Evolutionary conservation across 768 basidiomycete species (phyloP).

Genomic region (Boletus subparvulus): DNA sequence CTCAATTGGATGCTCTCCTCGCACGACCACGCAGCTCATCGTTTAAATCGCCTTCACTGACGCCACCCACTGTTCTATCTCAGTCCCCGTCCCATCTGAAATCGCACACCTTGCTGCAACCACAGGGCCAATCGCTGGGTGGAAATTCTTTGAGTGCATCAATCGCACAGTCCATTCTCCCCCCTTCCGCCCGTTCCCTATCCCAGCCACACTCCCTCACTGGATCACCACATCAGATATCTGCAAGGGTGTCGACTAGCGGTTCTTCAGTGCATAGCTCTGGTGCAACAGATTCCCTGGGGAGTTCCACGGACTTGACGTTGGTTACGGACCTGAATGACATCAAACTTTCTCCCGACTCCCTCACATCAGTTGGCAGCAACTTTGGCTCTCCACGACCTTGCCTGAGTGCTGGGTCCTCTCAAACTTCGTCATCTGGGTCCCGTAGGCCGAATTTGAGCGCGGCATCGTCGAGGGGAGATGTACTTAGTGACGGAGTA

Average conservation of each 20-base stretch:
- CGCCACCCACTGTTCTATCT: slow-evolving; percentile 11
- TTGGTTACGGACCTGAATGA: slow-evolving; percentile 28
- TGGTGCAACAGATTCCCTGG: slow-evolving; percentile 9
- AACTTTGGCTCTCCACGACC: slow-evolving; percentile 28
- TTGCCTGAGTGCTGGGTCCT: slow-evolving; percentile 29
- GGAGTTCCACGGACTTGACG: slow-evolving; percentile 20
- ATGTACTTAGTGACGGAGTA: slow-evolving; percentile 16
- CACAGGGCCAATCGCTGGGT: slow-evolving; percentile 18
- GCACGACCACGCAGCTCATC: slow-evolving; percentile 23
- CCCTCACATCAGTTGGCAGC: slow-evolving; percentile 26
- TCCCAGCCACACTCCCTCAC: slow-evolving; percentile 30
- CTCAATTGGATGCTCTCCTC: slow-evolving; percentile 30
- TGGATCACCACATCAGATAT: slow-evolving; percentile 27
- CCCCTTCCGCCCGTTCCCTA: slow-evolving; percentile 22
- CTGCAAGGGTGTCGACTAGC: slow-evolving; percentile 24
- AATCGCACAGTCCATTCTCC: slow-evolving; percentile 21
- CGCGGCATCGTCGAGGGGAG: slow-evolving; percentile 19
- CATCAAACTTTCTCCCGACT: slow-evolving; percentile 24
- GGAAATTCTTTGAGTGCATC: slow-evolving; percentile 15
- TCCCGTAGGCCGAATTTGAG: slow-evolving; percentile 26
- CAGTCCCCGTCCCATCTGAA: slow-evolving; percentile 25
- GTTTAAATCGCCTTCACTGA: slow-evolving; percentile 26
- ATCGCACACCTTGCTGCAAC: slow-evolving; percentile 17
- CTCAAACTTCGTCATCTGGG: slow-evolving; percentile 26
- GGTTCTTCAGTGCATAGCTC: slow-evolving; percentile 22